These are phyloP conservation scores for Heritiera fomes DNA, from an alignment of 345 rosid species.

Conservation along the genomic window DNA sequence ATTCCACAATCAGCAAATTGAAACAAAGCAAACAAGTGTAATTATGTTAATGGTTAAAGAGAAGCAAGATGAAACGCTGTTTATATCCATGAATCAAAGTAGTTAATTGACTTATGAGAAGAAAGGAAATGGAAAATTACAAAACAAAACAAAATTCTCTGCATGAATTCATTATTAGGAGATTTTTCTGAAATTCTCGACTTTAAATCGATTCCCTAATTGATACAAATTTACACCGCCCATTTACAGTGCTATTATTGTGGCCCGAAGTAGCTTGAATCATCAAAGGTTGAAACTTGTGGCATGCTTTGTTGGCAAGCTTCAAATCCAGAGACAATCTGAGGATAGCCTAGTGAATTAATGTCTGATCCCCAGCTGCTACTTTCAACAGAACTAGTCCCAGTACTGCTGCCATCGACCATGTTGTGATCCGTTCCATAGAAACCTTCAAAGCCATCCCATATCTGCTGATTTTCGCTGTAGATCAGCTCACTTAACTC, in stretches of 20 bases:
- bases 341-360: conserved; percentile 47
- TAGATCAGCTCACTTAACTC: conserved; percentile 31
- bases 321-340: conserved; percentile 32
- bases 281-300: conserved; percentile 35
- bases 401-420: conserved; percentile 35
- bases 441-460: conserved; percentile 28
- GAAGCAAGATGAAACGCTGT: no score
- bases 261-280: conserved; percentile 42
- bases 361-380: conserved; percentile 52
- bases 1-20: background rate
- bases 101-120: background rate
- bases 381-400: conserved; percentile 56
- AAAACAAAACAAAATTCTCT: conserved; percentile 8
- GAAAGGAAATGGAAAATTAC: background rate
- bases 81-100: background rate
- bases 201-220: background rate
- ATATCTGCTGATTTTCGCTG: conserved; percentile 16
- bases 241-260: conserved; percentile 31
- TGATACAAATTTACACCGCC: conserved; percentile 34
- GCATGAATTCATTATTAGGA: conserved; percentile 5
- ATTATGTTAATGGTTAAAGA: no score
- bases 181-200: conserved; percentile 1
- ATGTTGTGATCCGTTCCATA: conserved; percentile 34
- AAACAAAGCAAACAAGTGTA: no score
- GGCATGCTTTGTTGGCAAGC: conserved; percentile 35